A percentile compares a stretch with the other conserved stretches of the same genome.
Conservation (phyloP, 2,329 filamentous ascomycete genomes). For the Didymella keratinophila region DNA sequence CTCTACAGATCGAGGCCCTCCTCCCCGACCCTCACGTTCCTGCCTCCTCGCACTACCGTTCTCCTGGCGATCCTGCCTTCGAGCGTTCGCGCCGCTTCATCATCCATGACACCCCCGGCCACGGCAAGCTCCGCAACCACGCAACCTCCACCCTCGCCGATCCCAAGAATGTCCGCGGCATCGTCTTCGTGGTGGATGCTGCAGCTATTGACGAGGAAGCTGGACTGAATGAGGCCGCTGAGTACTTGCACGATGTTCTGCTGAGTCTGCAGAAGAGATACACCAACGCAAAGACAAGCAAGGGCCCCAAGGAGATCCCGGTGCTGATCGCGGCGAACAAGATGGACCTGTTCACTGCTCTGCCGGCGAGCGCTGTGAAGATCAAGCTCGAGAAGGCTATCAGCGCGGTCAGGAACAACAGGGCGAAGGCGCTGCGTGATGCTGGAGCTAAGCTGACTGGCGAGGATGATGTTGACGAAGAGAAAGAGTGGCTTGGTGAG, state of each 20-base stretch:
- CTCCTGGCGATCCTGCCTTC: constrained; percentile 67
- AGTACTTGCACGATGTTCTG: constrained; percentile 90
- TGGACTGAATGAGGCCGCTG: constrained; percentile 74
- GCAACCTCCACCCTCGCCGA: constrained; percentile 64
- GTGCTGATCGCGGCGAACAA: constrained; percentile 94
- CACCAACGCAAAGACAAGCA: constrained; percentile 63
- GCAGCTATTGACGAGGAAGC: constrained; percentile 57
- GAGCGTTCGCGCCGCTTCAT: constrained; percentile 70
- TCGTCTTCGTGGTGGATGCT: constrained; percentile 91
- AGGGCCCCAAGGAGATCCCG: constrained; percentile 68
- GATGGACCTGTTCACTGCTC: constrained; percentile 90
- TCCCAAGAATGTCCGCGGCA: constrained; percentile 65
- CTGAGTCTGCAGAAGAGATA: constrained; percentile 79
- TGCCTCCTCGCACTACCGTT: constrained; percentile 69
- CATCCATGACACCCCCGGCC: constrained; percentile 89
- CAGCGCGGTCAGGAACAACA: constrained; percentile 75
- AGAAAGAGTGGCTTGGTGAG: constrained; percentile 80
- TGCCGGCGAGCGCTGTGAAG: constrained; percentile 80
- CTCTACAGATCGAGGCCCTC: constrained; percentile 65
- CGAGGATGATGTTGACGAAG: constrained; percentile 66
- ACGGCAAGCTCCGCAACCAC: constrained; percentile 86
- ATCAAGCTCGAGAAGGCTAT: constrained; percentile 81
- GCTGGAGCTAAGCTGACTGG: constrained; percentile 73
- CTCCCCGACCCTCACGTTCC: constrained; percentile 64
- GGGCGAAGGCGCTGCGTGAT: constrained; percentile 80